Percentiles rank a stretch among this genome's conserved stretches.
These are phyloP conservation scores for Hansfordia pulvinata DNA, from an alignment of 2,329 filamentous ascomycete genomes.

Conservation along the genomic window DNA sequence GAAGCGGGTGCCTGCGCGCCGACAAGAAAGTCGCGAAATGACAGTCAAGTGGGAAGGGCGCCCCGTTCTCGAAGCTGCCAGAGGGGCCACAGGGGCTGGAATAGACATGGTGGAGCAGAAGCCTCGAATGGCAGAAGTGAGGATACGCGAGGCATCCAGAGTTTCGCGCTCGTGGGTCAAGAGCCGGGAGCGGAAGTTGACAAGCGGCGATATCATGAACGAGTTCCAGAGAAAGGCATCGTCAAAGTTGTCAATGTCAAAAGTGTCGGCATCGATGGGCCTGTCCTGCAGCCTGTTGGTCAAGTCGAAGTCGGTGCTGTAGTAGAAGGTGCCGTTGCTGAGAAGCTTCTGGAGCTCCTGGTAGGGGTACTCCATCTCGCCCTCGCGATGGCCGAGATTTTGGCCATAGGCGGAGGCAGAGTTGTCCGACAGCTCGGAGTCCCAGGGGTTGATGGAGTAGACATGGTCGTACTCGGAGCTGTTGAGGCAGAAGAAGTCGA, in stretches of 20 bases:
- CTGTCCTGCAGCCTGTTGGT: constrained; percentile 86
- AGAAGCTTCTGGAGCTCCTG: constrained; percentile 82
- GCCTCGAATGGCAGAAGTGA: constrained; percentile 88
- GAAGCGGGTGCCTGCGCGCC: constrained; percentile 85
- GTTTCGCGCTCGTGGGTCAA: constrained; percentile 60
- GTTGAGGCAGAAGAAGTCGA: constrained; percentile 90
- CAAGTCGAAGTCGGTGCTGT: constrained; percentile 94
- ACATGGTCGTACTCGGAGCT: constrained; percentile 76
- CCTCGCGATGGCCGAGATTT: constrained; percentile 50
- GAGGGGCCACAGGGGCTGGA: constrained; percentile 60
- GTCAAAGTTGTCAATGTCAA: constrained; percentile 88
- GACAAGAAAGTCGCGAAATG: constrained; percentile 83
- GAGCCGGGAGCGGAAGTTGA: constrained; percentile 76
- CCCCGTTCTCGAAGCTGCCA: constrained; percentile 51
- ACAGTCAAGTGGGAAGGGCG: constrained; percentile 75
- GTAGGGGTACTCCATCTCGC: constrained; percentile 73
- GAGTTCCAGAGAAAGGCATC: constrained; percentile 94
- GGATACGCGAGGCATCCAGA: constrained; percentile 74
- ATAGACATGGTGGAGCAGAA: constrained; percentile 83
- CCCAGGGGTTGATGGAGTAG: constrained; percentile 37
- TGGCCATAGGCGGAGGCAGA: constrained; percentile 32
- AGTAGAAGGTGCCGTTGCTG: constrained; percentile 91
- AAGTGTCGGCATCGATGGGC: constrained; percentile 60
- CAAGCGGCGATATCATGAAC: constrained; percentile 90
- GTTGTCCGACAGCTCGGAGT: constrained; percentile 34